phyloP scores from a whole-genome alignment of 192 early-diverging fungal genomes.

The Podila verticillata region DNA sequence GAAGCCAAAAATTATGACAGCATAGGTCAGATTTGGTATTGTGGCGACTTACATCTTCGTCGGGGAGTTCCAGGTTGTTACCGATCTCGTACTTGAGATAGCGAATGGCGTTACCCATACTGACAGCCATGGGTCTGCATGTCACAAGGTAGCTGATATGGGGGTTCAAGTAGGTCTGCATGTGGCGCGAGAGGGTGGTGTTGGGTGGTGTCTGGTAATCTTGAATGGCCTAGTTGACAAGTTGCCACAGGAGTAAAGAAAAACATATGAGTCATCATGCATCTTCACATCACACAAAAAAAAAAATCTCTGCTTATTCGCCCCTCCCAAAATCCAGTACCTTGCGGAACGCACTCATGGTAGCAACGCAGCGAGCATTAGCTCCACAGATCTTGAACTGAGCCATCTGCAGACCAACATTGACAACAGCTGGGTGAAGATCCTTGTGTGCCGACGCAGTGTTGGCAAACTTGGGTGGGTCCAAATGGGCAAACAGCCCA shows the following conservation, averaged over 20 bases:
- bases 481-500: conserved; percentile 82
- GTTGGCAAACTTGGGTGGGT: conserved; percentile 60
- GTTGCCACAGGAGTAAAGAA: too few species aligned
- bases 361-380: conserved; percentile 92
- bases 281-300: neutral
- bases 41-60: conserved; percentile 77
- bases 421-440: conserved; percentile 88
- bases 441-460: conserved; percentile 59
- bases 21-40: neutral
- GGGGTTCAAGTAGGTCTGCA: conserved; percentile 83
- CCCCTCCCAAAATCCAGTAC: conserved; percentile 57
- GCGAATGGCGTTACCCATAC: conserved; percentile 94
- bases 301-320: neutral
- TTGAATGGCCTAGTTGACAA: conserved; percentile 75
- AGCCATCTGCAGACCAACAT: conserved; percentile 88
- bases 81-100: conserved; percentile 89
- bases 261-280: neutral
- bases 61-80: conserved; percentile 80
- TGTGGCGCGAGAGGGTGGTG: conserved; percentile 79
- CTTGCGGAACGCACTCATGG: conserved; percentile 84
- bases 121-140: conserved; percentile 87
- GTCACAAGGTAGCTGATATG: conserved; percentile 92
- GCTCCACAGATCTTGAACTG: conserved; percentile 89
- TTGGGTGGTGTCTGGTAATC: conserved; percentile 92
- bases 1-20: neutral